phyloP scores from a whole-genome alignment of 805 yeast genomes.

The Cephaloascus fragrans region DNA sequence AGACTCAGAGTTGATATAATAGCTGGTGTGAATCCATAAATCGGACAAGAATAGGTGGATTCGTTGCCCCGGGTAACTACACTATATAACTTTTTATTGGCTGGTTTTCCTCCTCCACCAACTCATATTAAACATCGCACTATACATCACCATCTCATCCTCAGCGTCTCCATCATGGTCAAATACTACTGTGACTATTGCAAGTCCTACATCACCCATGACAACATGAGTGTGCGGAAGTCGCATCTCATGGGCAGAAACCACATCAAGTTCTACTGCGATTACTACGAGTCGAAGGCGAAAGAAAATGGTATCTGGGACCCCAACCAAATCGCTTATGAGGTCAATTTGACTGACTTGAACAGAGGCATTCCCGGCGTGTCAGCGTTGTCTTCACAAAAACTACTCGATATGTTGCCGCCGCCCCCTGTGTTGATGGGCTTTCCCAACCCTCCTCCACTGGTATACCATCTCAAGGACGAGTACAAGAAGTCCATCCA shows the following conservation, averaged over 20 bases:
- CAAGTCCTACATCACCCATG: constrained; percentile 75
- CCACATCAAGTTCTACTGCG: constrained; percentile 63
- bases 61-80: too few species aligned
- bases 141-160: too few species aligned
- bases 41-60: too few species aligned
- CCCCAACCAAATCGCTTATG: constrained; percentile 19
- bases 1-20: too few species aligned
- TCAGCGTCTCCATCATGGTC: too few species aligned
- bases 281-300: constrained; percentile 50
- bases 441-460: constrained; percentile 27
- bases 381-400: background rate
- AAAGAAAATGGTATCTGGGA: constrained; percentile 8
- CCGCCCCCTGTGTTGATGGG: constrained; percentile 23
- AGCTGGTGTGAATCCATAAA: too few species aligned
- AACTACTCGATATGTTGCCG: constrained; percentile 8
- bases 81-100: too few species aligned
- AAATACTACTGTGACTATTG: constrained; percentile 82
- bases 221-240: constrained; percentile 76
- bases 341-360: constrained; percentile 22
- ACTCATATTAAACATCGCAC: background rate
- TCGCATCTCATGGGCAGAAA: constrained; percentile 72
- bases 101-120: background rate
- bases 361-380: constrained; percentile 21
- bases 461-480: constrained; percentile 7
- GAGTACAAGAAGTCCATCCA: background rate